Evolutionary conservation across 2,329 filamentous ascomycete species (phyloP).

Genomic region (Sporothrix mexicana): DNA sequence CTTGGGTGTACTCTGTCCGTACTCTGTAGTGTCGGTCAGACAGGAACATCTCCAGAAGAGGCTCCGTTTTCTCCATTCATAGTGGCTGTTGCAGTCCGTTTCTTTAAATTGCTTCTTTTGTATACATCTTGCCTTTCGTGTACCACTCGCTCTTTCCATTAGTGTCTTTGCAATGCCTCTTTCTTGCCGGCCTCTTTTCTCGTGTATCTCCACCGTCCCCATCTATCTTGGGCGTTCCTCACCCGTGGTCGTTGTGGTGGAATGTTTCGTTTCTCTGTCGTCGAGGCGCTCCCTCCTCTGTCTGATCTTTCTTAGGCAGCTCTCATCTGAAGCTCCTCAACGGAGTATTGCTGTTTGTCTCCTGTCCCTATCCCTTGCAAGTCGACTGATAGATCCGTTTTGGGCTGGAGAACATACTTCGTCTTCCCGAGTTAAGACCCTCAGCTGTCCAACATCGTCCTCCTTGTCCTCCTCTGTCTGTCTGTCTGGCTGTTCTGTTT

Average conservation of each 20-base stretch:
- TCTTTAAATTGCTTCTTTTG: background rate
- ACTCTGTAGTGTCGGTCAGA: background rate
- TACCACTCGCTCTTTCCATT: background rate
- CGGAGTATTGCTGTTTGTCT: slow-evolving; percentile 18
- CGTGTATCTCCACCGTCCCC: background rate
- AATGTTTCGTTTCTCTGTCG: background rate
- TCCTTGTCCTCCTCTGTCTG: background rate
- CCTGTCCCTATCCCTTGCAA: slow-evolving; percentile 4
- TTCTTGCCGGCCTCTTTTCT: background rate
- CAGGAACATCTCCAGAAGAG: background rate
- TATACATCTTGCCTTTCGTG: background rate
- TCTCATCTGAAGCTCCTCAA: background rate
- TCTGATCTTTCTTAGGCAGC: background rate
- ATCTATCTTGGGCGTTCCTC: background rate
- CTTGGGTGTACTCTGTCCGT: background rate
- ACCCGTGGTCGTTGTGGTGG: background rate
- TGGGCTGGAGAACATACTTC: slow-evolving; percentile 20
- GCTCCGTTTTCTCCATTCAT: background rate
- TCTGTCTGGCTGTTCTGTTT: background rate
- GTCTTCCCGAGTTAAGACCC: slow-evolving; percentile 7
- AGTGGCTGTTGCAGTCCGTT: slow-evolving; percentile 18
- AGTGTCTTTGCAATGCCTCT: background rate
- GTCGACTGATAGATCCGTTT: slow-evolving; percentile 21
- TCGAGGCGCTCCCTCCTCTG: background rate
- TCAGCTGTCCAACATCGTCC: slow-evolving; percentile 1